Conservation (phyloP, 192 early-diverging fungal species). For the Kickxella alabastrina region DNA sequence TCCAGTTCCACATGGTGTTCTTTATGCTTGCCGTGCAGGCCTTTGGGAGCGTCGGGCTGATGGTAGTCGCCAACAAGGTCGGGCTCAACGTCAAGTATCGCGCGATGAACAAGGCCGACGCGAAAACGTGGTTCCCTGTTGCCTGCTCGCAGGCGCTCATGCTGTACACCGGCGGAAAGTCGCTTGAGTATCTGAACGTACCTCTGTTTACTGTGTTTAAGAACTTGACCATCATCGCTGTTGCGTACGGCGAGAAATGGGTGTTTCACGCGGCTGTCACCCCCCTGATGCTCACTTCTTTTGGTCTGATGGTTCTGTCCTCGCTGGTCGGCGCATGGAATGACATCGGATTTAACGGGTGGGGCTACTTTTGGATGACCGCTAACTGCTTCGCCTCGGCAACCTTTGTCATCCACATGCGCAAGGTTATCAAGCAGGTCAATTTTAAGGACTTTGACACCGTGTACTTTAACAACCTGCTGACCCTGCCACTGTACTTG, state of each 20-base stretch:
- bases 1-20: constrained; percentile 83
- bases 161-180: constrained; percentile 97
- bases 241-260: constrained; percentile 87
- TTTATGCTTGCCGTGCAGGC: constrained; percentile 76
- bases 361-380: constrained; percentile 87
- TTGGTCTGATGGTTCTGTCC: constrained; percentile 80
- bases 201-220: constrained; percentile 98
- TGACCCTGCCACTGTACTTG: constrained; percentile 78
- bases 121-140: constrained; percentile 79
- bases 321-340: constrained; percentile 85
- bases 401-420: constrained; percentile 85
- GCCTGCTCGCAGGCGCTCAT: constrained; percentile 81
- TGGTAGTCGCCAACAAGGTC: constrained; percentile 55
- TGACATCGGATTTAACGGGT: constrained; percentile 58
- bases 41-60: constrained; percentile 56
- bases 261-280: constrained; percentile 83
- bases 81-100: constrained; percentile 62
- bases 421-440: constrained; percentile 81
- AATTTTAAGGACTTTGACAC: constrained; percentile 98
- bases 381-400: constrained; percentile 88
- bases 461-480: constrained; percentile 94
- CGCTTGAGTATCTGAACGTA: constrained; percentile 87
- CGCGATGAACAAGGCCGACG: constrained; percentile 59
- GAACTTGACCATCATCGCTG: constrained; percentile 96
- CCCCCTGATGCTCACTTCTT: constrained; percentile 74